A percentile compares a stretch with the other conserved stretches of the same genome.
These are phyloP conservation scores for Chaetomium sp. DNA, from an alignment of 2,329 filamentous ascomycete genomes.

Conservation along the genomic window DNA sequence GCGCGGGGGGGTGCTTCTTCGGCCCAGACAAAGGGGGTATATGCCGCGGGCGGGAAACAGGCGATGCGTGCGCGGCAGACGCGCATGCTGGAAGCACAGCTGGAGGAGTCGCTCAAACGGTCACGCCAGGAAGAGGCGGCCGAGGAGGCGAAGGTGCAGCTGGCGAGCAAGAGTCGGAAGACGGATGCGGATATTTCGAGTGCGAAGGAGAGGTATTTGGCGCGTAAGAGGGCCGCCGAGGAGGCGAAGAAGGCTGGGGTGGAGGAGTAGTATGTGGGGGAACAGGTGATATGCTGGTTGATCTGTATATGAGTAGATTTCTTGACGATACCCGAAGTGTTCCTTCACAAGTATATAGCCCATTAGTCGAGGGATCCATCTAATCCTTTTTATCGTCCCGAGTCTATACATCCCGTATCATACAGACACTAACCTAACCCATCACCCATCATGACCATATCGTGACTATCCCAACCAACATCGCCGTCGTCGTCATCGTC, in stretches of 20 bases:
- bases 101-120: conserved; percentile 66
- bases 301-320: no score
- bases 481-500: background rate
- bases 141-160: conserved; percentile 53
- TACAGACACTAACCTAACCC: background rate
- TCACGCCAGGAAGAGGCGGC: conserved; percentile 64
- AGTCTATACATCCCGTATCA: background rate
- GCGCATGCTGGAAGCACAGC: conserved; percentile 70
- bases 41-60: conserved; percentile 49
- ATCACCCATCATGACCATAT: no score
- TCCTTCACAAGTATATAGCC: no score
- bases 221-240: conserved; percentile 67
- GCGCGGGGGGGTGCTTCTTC: conserved; percentile 20
- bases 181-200: conserved; percentile 69
- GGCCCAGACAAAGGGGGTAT: conserved; percentile 32
- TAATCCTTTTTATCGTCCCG: no score
- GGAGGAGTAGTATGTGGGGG: conserved; percentile 18
- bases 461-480: no score
- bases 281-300: background rate
- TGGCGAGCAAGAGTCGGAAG: conserved; percentile 68
- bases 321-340: background rate
- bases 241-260: conserved; percentile 53
- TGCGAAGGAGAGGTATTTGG: conserved; percentile 73
- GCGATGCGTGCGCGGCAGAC: conserved; percentile 71
- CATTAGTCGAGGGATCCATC: no score